phyloP scores from a whole-genome alignment of 2,329 filamentous ascomycete genomes.

The Alternaria sp. region DNA sequence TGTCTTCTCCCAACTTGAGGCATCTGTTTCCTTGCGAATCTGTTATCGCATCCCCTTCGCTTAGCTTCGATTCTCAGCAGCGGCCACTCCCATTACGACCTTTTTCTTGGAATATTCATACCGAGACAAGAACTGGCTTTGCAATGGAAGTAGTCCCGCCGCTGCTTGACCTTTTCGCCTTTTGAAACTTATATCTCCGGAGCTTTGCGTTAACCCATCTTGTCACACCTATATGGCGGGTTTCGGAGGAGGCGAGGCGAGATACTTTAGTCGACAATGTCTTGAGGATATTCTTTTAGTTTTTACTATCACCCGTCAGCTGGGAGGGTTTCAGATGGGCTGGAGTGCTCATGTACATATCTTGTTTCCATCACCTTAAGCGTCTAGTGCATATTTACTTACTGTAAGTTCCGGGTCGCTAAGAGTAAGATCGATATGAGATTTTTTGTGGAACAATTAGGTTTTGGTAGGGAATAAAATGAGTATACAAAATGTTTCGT shows the following conservation, averaged over 20 bases:
- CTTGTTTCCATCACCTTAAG: constrained; percentile 8
- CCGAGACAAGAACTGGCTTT: neutral
- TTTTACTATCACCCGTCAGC: constrained; percentile 26
- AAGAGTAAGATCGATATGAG: neutral
- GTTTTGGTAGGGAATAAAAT: constrained; percentile 9
- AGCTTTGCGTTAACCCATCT: constrained; percentile 11
- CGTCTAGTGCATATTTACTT: constrained; percentile 1
- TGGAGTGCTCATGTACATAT: constrained; percentile 7
- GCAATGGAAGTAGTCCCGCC: neutral
- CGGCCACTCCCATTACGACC: neutral
- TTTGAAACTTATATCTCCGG: constrained; percentile 31
- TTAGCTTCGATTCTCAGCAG: constrained; percentile 21
- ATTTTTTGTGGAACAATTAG: neutral
- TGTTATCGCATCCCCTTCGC: constrained; percentile 18
- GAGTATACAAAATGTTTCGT: neutral
- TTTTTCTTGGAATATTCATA: neutral
- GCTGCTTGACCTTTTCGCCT: constrained; percentile 21
- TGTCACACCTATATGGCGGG: constrained; percentile 2
- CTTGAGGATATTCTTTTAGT: constrained; percentile 35
- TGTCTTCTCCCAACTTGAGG: constrained; percentile 7
- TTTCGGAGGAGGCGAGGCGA: constrained; percentile 4
- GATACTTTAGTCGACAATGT: constrained; percentile 35
- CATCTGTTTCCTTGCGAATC: constrained; percentile 10
- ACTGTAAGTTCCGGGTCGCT: constrained; percentile 3
- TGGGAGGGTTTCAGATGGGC: constrained; percentile 31